Evolutionary conservation across 176 grass and related monocot species (phyloP), one percentile per base, ranked within the genome.

Genomic region (Rhynchospora pubera): DNA sequence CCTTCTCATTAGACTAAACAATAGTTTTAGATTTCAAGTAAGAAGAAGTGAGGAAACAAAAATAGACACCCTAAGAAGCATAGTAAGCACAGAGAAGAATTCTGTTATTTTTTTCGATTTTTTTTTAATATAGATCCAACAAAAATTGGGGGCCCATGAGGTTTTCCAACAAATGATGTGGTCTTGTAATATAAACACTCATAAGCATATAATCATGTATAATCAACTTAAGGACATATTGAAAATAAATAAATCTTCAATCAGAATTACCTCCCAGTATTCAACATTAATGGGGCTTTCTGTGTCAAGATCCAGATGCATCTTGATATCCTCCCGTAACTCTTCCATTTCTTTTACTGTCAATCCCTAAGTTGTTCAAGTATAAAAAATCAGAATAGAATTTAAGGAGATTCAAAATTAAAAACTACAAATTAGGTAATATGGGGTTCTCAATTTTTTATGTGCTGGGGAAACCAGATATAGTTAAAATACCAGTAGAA

Each of bases 301-400:
- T 18, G 87, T 91, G 46, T 93, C 96, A 57, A 95, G 77, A 93
- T 93, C 96, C 5, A 99, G 85, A 90, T 99, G 96, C 96, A 99
- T 91, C 80, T 93, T 99, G 83, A 99, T 95, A 65, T 99, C 96
- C 69, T 95, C 93, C 53, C 53, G 86, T 53, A 99, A 85, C 64
- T 99, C 96, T 88, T 95, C 92, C 96, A 99, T 90, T 61, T 95
- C 92, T 84, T 99, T 95, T 66, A 91, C 96, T 21, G 91, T 89
- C 68, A 93, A 84, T 81, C 92, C 96, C 92, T 99, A 58, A 26
- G 85, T 72, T 84, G 88, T 65, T 72, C 10, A 22, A 45, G 44
- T 18, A 66, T 66, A 42, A 64, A 62, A 46, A 52, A 4, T 83
- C 26, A 70, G 66, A 51, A 84, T 19, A 5, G 72, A 34, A 52